Evolutionary conservation across 2,329 filamentous ascomycete species (phyloP).

Genomic region (Penicillium verrucosum): DNA sequence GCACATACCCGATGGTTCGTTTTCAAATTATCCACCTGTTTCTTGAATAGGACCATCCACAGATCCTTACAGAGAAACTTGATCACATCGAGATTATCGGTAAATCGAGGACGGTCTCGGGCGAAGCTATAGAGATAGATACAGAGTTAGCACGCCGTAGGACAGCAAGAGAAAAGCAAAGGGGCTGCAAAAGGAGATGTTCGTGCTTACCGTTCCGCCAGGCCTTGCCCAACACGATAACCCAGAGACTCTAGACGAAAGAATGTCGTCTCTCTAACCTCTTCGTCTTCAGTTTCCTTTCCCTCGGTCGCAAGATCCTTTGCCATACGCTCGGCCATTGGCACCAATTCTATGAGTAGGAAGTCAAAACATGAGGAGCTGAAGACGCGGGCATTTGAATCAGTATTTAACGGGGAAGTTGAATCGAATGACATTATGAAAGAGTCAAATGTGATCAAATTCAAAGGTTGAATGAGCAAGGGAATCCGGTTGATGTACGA

Average conservation of each 20-base stretch:
- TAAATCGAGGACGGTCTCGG: constrained; percentile 76
- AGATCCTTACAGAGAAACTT: constrained; percentile 99
- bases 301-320: constrained; percentile 56
- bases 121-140: constrained; percentile 33
- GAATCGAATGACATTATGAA: constrained; percentile 68
- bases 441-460: background rate
- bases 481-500: background rate
- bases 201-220: constrained; percentile 72
- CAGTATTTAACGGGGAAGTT: constrained; percentile 65
- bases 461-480: background rate
- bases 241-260: constrained; percentile 79
- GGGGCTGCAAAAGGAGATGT: background rate
- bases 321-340: constrained; percentile 83
- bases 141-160: background rate
- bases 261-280: constrained; percentile 79
- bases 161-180: background rate
- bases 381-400: constrained; percentile 73
- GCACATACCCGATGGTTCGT: constrained; percentile 80
- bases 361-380: constrained; percentile 87
- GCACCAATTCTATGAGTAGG: constrained; percentile 92
- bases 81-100: constrained; percentile 89
- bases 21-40: constrained; percentile 98
- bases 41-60: constrained; percentile 90
- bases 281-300: constrained; percentile 54
- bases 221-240: constrained; percentile 86